Base-by-base conservation (phyloP, 208 protist species). In the Phytomonas francai region DNA sequence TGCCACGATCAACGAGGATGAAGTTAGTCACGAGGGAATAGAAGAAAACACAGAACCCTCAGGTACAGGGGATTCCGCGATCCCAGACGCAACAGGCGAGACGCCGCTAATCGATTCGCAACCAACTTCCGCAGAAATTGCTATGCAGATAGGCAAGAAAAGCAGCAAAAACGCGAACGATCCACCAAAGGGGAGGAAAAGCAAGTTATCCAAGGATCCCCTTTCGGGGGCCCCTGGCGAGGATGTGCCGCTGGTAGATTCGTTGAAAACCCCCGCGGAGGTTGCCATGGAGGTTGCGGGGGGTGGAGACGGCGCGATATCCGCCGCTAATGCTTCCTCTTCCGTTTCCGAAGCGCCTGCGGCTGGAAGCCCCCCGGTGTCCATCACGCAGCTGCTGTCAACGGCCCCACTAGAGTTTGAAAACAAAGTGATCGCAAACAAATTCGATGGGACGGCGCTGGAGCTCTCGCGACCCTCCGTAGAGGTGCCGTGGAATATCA, bases 401-500 rank as follows among this genome's bases (percentile, higher is more conserved):
- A 65, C 74, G 8, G 0, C 59, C 7, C 74, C 74, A 36, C 70
- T 79, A 0, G 63, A 63, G 31, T 74, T 79, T 28, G 63, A 72
- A 9, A 74, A 79, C 70, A 29, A 70, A 7, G 74, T 79, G 11
- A 31, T 29, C 31, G 39, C 70, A 32, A 63, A 71, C 42, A 73
- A 68, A 64, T 73, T 73, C 11, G 66, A 71, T 16, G 68, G 67
- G 1, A 64, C 66, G 11, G 60, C 28, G 32, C 34, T 72, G 61
- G 34, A 65, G 70, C 33, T 72, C 62, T 61, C 57, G 70, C 54
- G 70, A 8, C 34, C 62, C 3, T 72, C 59, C 59, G 49, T 56
- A 22, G 54, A 33, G 19, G 54, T 32, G 19, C 60, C 72, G 57
- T 90, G 84, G 84, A 69, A 85, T 29, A 79, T 90, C 36, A 84